Evolutionary conservation across 2,329 filamentous ascomycete genomes (phyloP), one percentile per base, ranked within the genome.

Genomic region (Tympanopsis confertula): DNA sequence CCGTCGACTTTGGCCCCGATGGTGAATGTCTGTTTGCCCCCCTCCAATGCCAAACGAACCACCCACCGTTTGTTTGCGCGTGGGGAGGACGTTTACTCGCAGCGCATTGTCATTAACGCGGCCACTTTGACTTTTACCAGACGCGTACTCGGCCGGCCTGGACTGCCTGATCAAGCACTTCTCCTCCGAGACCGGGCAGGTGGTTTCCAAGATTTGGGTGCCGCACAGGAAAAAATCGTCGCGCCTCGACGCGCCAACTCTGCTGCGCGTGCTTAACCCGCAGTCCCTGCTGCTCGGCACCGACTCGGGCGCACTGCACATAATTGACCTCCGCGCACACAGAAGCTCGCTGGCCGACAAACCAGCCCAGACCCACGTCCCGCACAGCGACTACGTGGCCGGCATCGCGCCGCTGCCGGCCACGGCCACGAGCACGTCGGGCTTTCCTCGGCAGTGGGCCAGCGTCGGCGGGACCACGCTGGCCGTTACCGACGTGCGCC

Each of bases 371-470:
- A 87, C 86, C 7, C 81, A 89, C 54, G 78, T 78, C 44, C 89
- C 89, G 1, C 91, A 98, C 60, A 78, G 84, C 49, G 89, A 96
- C 63, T 95, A 94, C 58, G 77, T 98, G 38, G 91, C 88, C 22
- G 88, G 85, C 36, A 69, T 98, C 33, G 83, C 85, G 1, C 79
- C 88, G 1, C 72, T 98, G 1, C 87, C 88, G 0, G 73, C 88
- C 0, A 81, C 82, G 2, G 71, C 79, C 20, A 76, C 82, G 39
- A 91, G 83, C 56, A 94, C 86, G 0, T 88, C 82, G 14, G 88
- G 88, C 4, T 89, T 85, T 55, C 78, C 85, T 49, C 94, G 94
- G 61, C 89, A 96, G 61, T 98, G 87, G 83, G 74, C 95, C 38
- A 91, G 83, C 26, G 95, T 88, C 0, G 91, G 91, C 22, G 88